Evolutionary conservation across 148 eudicot genomes (phyloP).

Genomic region (Spergularia bocconei): DNA sequence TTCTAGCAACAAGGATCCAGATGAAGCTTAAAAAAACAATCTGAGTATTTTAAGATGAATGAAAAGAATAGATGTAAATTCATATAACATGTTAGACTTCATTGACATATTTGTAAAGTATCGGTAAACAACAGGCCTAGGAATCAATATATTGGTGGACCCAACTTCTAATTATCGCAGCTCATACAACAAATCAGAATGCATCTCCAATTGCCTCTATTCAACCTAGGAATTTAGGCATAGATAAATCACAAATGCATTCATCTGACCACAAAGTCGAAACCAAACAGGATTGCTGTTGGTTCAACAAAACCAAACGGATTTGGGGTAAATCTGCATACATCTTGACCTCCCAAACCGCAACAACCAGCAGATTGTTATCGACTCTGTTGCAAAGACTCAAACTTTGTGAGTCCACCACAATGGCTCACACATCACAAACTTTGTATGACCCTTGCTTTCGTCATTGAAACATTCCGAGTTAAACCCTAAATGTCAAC

Average conservation of each 20-base stretch:
- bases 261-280: neutral
- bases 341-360: neutral
- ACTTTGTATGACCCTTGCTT: neutral
- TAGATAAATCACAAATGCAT: no score
- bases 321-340: neutral
- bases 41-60: neutral
- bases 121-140: neutral
- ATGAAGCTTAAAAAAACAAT: neutral
- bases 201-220: neutral
- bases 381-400: no score
- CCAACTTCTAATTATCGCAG: neutral
- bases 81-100: no score
- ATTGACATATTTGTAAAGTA: no score
- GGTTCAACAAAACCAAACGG: neutral
- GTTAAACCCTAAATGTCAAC: neutral
- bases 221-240: neutral
- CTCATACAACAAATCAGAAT: neutral
- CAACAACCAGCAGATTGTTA: neutral
- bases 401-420: neutral
- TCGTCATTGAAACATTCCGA: neutral
- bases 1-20: neutral
- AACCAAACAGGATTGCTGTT: neutral
- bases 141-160: neutral
- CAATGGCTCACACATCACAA: conserved; percentile 7
- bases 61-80: no score